Evolutionary conservation across 148 eudicot species (phyloP).

Genomic region (Diospyros kaki): DNA sequence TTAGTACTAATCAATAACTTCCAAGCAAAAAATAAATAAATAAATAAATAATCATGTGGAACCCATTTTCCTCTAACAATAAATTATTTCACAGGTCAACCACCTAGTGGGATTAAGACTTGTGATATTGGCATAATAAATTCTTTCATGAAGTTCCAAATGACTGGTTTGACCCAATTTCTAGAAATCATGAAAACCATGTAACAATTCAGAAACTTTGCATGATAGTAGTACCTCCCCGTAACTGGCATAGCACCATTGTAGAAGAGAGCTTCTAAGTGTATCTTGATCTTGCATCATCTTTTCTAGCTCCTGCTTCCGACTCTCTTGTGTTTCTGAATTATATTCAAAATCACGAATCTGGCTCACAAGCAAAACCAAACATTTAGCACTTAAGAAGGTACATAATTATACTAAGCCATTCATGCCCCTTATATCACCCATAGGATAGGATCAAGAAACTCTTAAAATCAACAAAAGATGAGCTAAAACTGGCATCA

Average conservation of each 20-base stretch:
- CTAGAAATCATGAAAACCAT: too few species aligned
- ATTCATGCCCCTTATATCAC: slow-evolving; percentile 5
- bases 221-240: slow-evolving; percentile 64
- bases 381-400: slow-evolving; percentile 3
- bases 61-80: too few species aligned
- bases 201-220: too few species aligned
- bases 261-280: slow-evolving; percentile 75
- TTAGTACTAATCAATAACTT: too few species aligned
- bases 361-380: slow-evolving; percentile 34
- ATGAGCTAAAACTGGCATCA: not conserved
- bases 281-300: slow-evolving; percentile 79
- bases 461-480: slow-evolving; percentile 6
- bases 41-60: too few species aligned
- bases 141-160: too few species aligned
- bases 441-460: not conserved
- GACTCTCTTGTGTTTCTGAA: slow-evolving; percentile 75
- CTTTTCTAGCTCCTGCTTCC: slow-evolving; percentile 84
- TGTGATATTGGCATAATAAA: too few species aligned
- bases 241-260: slow-evolving; percentile 96
- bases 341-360: slow-evolving; percentile 84
- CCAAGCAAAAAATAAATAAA: too few species aligned
- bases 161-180: too few species aligned
- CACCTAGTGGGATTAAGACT: too few species aligned
- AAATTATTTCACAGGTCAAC: too few species aligned
- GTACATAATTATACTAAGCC: not conserved